Conservation (phyloP, 2,329 filamentous ascomycete species). For the Xylariaceae sp. region DNA sequence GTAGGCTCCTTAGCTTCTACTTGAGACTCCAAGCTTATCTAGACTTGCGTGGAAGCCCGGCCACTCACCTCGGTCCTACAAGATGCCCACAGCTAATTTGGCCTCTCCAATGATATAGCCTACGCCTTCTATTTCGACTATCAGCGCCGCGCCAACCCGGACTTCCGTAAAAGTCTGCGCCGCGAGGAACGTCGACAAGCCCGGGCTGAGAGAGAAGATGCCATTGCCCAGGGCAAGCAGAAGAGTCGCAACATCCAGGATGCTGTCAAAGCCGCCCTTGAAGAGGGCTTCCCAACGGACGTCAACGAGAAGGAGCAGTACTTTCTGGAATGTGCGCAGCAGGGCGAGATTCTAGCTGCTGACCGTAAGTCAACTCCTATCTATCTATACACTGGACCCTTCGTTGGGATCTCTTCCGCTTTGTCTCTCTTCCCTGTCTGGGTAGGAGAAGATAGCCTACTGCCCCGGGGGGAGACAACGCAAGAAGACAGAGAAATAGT, state of each 20-base stretch:
- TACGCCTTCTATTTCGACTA: constrained; percentile 68
- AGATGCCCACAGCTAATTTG: constrained; percentile 19
- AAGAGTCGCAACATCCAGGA: constrained; percentile 71
- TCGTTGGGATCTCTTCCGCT: background rate
- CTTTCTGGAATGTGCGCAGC: constrained; percentile 93
- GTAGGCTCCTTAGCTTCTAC: background rate
- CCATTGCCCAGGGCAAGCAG: constrained; percentile 58
- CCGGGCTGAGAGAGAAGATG: constrained; percentile 68
- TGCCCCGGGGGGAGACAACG: background rate
- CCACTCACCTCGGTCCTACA: constrained; percentile 11
- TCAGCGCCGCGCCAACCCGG: constrained; percentile 58
- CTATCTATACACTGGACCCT: background rate
- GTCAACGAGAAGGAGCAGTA: constrained; percentile 92
- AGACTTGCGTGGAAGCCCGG: background rate
- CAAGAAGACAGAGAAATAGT: background rate
- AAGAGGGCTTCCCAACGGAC: constrained; percentile 85
- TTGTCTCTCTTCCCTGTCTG: background rate
- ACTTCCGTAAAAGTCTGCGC: constrained; percentile 65
- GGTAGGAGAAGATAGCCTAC: background rate
- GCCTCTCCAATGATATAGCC: constrained; percentile 37
- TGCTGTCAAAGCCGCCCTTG: constrained; percentile 75
- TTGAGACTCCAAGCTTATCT: background rate
- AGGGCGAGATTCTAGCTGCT: constrained; percentile 76
- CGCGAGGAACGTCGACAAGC: constrained; percentile 71
- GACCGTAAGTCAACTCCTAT: constrained; percentile 59